Base-by-base conservation (phyloP, 192 early-diverging fungal species). In the Spizellomyces sp. region DNA sequence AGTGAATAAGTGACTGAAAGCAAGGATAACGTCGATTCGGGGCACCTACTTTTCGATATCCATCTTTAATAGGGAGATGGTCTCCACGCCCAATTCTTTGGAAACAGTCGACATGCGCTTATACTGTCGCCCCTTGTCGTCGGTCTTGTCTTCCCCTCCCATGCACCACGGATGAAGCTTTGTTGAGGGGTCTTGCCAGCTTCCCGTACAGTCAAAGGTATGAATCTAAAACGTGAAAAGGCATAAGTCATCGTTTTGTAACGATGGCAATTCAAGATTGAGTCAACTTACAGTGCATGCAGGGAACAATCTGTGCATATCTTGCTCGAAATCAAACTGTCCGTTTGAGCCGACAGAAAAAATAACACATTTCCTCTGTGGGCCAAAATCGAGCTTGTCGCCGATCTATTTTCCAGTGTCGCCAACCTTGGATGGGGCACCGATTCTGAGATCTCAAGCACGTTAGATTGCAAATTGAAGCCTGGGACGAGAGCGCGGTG, bases 161-260 rank as follows among this genome's bases (percentile, higher is more conserved):
- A 74, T 56, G 64, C 72, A 74, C 58, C 64, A 67, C n/a, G 14
- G 10, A 47, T 73, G 71, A 57, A 42, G 65, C 10, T 45, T 65
- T 15, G 71, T 65, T 44, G 63, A 15, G 10, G 48, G 62, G 45
- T 73, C 55, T 19, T 10, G 12, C 62, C 62, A 73, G 14, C 65
- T 45, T 45, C 71, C 71, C 36, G 71, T 73, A 62, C 71, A 73
- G 45, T 73, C 71, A 55, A 73, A 73, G 8, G 71, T 73, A 63
- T 73, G 62, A 52, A 73, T 73, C n/a, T n/a, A n/a, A n/a, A n/a
- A n/a, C n/a, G n/a, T n/a, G n/a, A n/a, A n/a, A n/a, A n/a, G n/a
- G n/a, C n/a, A n/a, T n/a, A n/a, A n/a, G n/a, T n/a, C n/a, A 41
- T 64, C 8, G 44, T 8, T n/a, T 21, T 9, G 58, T 8, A 60